Evolutionary conservation across 2,329 filamentous ascomycete genomes (phyloP).

Genomic region (Laburnicola sp.): DNA sequence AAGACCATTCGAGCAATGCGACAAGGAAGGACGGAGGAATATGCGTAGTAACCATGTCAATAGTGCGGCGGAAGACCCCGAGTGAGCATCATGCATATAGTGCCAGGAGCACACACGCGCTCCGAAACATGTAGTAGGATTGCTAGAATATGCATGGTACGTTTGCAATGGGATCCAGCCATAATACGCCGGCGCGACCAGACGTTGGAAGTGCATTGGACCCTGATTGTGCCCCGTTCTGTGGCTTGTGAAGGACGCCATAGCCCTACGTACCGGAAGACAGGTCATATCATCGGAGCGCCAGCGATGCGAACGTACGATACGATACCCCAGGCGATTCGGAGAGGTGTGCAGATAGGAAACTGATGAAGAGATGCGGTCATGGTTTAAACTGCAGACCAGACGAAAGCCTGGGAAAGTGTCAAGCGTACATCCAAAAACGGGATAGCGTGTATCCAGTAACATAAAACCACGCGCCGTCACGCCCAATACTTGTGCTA

Average conservation of each 20-base stretch:
- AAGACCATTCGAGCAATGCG: neutral
- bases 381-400: slow-evolving; percentile 1
- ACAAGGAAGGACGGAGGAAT: neutral
- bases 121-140: too few species aligned
- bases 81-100: too few species aligned
- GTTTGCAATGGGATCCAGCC: too few species aligned
- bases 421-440: neutral
- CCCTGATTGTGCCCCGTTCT: neutral
- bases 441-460: neutral
- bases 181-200: too few species aligned
- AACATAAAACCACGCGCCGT: neutral
- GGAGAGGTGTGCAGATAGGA: neutral
- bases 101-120: too few species aligned
- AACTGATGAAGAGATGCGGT: neutral
- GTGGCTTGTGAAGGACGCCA: neutral
- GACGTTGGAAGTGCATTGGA: too few species aligned
- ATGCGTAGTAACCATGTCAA: neutral
- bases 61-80: too few species aligned
- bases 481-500: neutral
- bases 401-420: neutral
- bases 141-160: too few species aligned
- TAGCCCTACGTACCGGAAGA: neutral
- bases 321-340: neutral
- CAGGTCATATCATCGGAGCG: neutral
- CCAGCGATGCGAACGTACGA: neutral